These are phyloP conservation scores for Lophiostoma macrostomum DNA, from an alignment of 495 filamentous ascomycete species.

Conservation along the genomic window DNA sequence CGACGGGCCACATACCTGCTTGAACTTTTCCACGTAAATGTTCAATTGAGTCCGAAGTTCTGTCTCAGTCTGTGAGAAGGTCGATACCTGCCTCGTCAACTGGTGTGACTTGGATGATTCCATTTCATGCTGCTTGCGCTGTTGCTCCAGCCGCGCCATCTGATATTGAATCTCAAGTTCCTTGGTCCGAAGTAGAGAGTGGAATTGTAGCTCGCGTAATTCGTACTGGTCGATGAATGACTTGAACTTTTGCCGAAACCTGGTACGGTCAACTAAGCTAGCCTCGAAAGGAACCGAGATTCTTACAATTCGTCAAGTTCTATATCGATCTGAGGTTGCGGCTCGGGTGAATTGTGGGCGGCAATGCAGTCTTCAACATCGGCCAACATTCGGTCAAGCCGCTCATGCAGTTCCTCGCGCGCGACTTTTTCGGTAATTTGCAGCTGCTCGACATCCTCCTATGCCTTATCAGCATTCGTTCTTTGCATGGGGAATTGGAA, in stretches of 20 bases:
- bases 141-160: conserved; percentile 78
- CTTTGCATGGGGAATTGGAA: conserved; percentile 11
- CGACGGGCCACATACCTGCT: conserved; percentile 69
- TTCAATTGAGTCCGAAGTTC: conserved; percentile 93
- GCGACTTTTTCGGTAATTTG: conserved; percentile 79
- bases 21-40: conserved; percentile 99
- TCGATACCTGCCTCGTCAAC: conserved; percentile 85
- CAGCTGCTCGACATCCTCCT: conserved; percentile 89
- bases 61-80: conserved; percentile 92
- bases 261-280: conserved; percentile 36
- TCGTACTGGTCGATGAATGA: conserved; percentile 95
- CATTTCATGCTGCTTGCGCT: conserved; percentile 79
- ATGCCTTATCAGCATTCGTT: conserved; percentile 18
- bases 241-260: conserved; percentile 86
- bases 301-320: conserved; percentile 84
- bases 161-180: conserved; percentile 95
- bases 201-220: conserved; percentile 85
- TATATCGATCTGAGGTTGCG: conserved; percentile 54
- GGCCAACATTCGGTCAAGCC: conserved; percentile 67
- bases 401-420: conserved; percentile 78
- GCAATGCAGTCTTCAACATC: conserved; percentile 78
- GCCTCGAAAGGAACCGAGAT: background rate
- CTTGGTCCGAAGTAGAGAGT: conserved; percentile 83
- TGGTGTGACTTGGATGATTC: conserved; percentile 76
- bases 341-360: conserved; percentile 50